Evolutionary conservation across 2,329 filamentous ascomycete genomes (phyloP), one percentile per base, ranked within the genome.

Genomic region (Ploettnerulaceae sp.): DNA sequence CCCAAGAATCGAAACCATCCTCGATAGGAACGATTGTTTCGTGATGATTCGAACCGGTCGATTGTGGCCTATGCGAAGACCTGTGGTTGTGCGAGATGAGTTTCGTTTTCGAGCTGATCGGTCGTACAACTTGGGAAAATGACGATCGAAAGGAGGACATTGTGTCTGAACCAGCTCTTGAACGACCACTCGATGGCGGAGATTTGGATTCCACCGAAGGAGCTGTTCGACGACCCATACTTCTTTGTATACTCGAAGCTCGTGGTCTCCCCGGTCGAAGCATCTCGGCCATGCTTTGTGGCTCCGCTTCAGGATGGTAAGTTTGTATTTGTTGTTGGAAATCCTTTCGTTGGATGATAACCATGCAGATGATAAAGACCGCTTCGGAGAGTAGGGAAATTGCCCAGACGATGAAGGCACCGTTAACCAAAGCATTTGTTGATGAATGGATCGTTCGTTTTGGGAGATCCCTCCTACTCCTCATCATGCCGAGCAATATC

Each of bases 1-100:
- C 84, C 85, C 85, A 89, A 2, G 76, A 81, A 57, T 88, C 84
- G 57, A 89, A 88, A 1, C 78, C 77, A 51, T 85, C 81, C n/a
- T 77, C 75, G 21, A 52, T 47, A 12, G 11, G 62, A 18, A 51
- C 29, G 18, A 34, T 51, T 17, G 48, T 53, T 26, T 58, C 58
- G 15, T 50, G 53, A 31, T 54, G 48, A 9, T 58, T 63, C 0
- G 74, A 75, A 5, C 77, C 73, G 7, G 75, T 61, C 1, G 79
- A 81, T 5, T 66, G 56, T 2, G 71, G 46, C 17, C 75, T 68
- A 18, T 67, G 66, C 17, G 54, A 43, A 7, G 60, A 58, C 45
- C 66, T 69, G 42, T 71, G 68, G 47, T 63, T 67, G 5, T 60
- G 55, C 11, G 71, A 66, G 2, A 83, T 64, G 25, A 84, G 66